phyloP scores from a whole-genome alignment of 495 filamentous ascomycete species.

The Extremus antarcticus region DNA sequence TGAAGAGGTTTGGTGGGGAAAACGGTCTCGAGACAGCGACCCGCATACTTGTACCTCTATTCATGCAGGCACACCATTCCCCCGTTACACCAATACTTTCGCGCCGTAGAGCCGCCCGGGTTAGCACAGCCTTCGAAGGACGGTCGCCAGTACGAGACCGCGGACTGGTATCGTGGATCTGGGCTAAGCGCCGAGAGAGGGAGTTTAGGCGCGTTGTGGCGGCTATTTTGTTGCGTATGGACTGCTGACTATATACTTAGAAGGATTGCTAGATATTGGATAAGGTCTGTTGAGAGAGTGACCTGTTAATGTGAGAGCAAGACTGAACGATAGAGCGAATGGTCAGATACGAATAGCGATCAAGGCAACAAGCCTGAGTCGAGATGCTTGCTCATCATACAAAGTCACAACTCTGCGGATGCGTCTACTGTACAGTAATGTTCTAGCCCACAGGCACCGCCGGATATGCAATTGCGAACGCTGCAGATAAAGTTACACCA shows the following conservation, averaged over 20 bases:
- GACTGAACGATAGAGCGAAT: too few relatives aligned
- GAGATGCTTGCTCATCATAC: background rate
- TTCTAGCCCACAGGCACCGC: background rate
- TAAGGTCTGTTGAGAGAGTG: too few relatives aligned
- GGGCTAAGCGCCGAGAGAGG: background rate
- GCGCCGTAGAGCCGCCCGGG: background rate
- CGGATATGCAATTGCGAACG: constrained; percentile 1
- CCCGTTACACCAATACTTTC: background rate
- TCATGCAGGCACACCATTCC: background rate
- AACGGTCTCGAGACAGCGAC: background rate
- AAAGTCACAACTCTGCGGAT: background rate
- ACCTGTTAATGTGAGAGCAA: too few relatives aligned
- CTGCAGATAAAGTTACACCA: constrained; percentile 3
- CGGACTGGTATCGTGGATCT: background rate
- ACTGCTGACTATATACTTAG: background rate
- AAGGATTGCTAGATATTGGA: too few relatives aligned
- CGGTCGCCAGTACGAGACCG: background rate
- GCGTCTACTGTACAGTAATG: background rate
- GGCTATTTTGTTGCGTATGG: too few relatives aligned
- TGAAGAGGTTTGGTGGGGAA: background rate
- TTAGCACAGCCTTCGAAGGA: background rate
- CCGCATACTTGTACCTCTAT: background rate
- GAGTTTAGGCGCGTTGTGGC: too few relatives aligned
- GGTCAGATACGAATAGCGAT: background rate
- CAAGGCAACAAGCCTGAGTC: background rate